These are phyloP conservation scores for Carex scoparia DNA, from an alignment of 176 grass and related monocot genomes.

Conservation along the genomic window DNA sequence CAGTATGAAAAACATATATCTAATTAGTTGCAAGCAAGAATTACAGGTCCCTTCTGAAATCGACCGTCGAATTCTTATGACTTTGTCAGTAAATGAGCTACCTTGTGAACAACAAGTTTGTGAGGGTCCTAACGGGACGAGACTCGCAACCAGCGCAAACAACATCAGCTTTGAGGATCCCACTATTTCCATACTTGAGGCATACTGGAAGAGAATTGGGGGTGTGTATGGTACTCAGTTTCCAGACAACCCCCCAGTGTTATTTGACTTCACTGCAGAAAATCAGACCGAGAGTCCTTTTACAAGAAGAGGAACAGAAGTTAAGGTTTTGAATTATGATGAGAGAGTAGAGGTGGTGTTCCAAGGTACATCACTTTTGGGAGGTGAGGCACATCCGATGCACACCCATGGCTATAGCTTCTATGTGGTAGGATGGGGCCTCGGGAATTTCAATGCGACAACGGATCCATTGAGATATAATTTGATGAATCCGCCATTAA, in stretches of 20 bases:
- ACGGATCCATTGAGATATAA: constrained; percentile 36
- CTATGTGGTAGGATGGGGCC: constrained; percentile 69
- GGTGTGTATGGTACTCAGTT: constrained; percentile 59
- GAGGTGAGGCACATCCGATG: constrained; percentile 71
- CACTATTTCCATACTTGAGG: constrained; percentile 46
- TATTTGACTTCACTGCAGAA: constrained; percentile 21
- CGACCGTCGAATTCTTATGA: constrained; percentile 49
- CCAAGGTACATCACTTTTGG: constrained; percentile 42
- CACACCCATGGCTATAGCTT: constrained; percentile 86
- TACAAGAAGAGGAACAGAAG: constrained; percentile 34
- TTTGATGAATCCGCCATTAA: constrained; percentile 52
- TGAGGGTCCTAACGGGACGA: neutral
- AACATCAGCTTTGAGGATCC: constrained; percentile 58
- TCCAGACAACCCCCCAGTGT: constrained; percentile 41
- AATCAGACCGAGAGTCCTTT: constrained; percentile 10
- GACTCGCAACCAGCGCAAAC: constrained; percentile 50
- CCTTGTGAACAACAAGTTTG: constrained; percentile 48
- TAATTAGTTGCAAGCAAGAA: neutral
- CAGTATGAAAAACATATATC: neutral
- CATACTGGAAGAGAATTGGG: constrained; percentile 6
- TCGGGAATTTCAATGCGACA: constrained; percentile 37
- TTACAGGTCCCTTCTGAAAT: constrained; percentile 26
- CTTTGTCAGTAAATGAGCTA: constrained; percentile 39
- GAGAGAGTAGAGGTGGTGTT: constrained; percentile 74
- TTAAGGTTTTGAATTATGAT: constrained; percentile 47